Evolutionary conservation across 2,329 filamentous ascomycete species (phyloP).

Genomic region (Byssoonygena ceratinophila): DNA sequence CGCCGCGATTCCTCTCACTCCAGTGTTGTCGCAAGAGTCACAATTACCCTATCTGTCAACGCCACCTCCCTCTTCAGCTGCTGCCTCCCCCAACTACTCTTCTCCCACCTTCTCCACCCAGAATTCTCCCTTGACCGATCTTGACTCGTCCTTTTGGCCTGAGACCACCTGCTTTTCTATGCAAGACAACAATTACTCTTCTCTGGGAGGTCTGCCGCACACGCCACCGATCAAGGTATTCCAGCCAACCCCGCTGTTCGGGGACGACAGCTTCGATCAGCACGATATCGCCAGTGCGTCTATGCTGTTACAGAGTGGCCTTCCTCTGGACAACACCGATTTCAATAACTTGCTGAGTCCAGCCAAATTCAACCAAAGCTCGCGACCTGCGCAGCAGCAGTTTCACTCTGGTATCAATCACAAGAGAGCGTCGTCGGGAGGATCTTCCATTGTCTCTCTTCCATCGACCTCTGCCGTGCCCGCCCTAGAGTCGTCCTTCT

Average conservation of each 20-base stretch:
- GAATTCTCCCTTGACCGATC: slow-evolving; percentile 15
- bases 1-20: slow-evolving; percentile 13
- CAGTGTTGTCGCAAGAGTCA: slow-evolving; percentile 11
- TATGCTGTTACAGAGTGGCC: slow-evolving; percentile 30
- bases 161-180: slow-evolving; percentile 14
- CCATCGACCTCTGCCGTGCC: slow-evolving; percentile 37
- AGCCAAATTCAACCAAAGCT: slow-evolving; percentile 11
- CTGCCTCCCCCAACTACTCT: slow-evolving; percentile 11
- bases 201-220: slow-evolving; percentile 24
- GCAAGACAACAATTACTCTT: slow-evolving; percentile 13
- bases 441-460: slow-evolving; percentile 33
- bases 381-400: slow-evolving; percentile 8
- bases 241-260: slow-evolving; percentile 22
- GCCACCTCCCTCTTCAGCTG: slow-evolving; percentile 10
- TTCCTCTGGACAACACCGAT: slow-evolving; percentile 7
- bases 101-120: slow-evolving; percentile 16
- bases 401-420: slow-evolving; percentile 16
- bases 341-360: slow-evolving; percentile 13
- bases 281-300: slow-evolving; percentile 21
- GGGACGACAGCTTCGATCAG: slow-evolving; percentile 19
- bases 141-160: slow-evolving; percentile 14
- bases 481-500: slow-evolving; percentile 22
- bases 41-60: slow-evolving; percentile 7
- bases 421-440: slow-evolving; percentile 33
- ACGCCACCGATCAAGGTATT: slow-evolving; percentile 23